Evolutionary conservation across 495 filamentous ascomycete genomes (phyloP).

Genomic region (Podospora comata): DNA sequence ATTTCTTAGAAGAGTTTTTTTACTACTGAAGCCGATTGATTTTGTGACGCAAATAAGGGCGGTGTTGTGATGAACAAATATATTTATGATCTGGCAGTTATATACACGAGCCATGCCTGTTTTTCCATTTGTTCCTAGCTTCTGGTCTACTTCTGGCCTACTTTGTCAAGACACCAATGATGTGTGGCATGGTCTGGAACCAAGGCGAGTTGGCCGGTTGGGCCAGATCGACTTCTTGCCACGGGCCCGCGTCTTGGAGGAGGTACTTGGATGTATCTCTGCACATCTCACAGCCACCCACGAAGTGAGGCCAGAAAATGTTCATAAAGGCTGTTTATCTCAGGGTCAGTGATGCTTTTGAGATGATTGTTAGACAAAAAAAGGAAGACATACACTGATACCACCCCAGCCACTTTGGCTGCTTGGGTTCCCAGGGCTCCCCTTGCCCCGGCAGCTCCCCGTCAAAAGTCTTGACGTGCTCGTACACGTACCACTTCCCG

Average conservation of each 20-base stretch:
- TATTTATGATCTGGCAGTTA: background rate
- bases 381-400: constrained; percentile 48
- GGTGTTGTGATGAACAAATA: background rate
- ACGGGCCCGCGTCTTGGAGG: constrained; percentile 49
- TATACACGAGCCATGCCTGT: background rate
- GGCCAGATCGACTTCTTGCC: constrained; percentile 53
- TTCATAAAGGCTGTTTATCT: constrained; percentile 36
- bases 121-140: background rate
- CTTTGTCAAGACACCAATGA: constrained; percentile 28
- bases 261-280: constrained; percentile 55
- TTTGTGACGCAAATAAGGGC: background rate
- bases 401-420: constrained; percentile 45
- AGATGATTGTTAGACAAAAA: constrained; percentile 3
- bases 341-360: background rate
- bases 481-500: constrained; percentile 64
- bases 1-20: background rate
- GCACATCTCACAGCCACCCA: constrained; percentile 59
- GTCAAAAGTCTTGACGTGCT: constrained; percentile 57
- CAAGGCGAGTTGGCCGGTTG: constrained; percentile 44
- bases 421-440: constrained; percentile 19
- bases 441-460: constrained; percentile 15
- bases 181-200: constrained; percentile 53
- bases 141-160: constrained; percentile 5
- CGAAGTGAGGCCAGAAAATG: constrained; percentile 50
- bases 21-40: background rate